Conservation (phyloP, 73 alveolate species). For the Blepharisma japonicum region DNA sequence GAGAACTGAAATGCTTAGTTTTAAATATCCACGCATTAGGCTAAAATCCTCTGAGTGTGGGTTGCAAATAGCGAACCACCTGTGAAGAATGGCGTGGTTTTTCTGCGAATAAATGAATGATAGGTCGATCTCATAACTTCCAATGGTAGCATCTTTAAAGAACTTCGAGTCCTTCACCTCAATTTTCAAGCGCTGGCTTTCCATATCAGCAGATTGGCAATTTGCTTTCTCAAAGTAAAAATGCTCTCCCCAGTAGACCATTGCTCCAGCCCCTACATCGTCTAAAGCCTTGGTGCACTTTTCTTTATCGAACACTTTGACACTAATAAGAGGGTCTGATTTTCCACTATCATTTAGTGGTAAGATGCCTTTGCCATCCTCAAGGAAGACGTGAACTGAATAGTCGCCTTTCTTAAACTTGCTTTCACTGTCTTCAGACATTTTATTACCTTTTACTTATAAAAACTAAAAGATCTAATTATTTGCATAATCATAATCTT, state of each 20-base stretch:
- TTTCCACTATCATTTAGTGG: neutral
- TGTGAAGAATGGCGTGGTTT: neutral
- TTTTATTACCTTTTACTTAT: neutral
- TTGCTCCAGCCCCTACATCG: neutral
- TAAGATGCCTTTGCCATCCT: constrained; percentile 19
- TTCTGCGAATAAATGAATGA: neutral
- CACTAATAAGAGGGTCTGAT: neutral
- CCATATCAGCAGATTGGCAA: neutral
- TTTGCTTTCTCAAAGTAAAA: neutral
- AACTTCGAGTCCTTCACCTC: constrained; percentile 5
- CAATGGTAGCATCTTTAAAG: neutral
- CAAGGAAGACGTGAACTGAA: constrained; percentile 29
- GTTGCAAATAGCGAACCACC: neutral
- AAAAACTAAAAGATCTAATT: neutral
- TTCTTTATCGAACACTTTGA: neutral
- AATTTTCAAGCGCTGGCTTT: neutral
- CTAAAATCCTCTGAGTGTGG: neutral
- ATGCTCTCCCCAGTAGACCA: neutral
- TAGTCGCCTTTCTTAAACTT: constrained; percentile 33
- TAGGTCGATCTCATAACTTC: constrained; percentile 5
- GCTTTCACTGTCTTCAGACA: neutral
- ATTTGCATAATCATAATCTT: too few species aligned
- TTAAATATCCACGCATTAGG: neutral
- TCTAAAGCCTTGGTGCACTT: neutral
- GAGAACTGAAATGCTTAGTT: neutral